Evolutionary conservation across 192 early-diverging fungal species (phyloP), one percentile per base, ranked within the genome.

Genomic region (Entomortierella beljakovae): DNA sequence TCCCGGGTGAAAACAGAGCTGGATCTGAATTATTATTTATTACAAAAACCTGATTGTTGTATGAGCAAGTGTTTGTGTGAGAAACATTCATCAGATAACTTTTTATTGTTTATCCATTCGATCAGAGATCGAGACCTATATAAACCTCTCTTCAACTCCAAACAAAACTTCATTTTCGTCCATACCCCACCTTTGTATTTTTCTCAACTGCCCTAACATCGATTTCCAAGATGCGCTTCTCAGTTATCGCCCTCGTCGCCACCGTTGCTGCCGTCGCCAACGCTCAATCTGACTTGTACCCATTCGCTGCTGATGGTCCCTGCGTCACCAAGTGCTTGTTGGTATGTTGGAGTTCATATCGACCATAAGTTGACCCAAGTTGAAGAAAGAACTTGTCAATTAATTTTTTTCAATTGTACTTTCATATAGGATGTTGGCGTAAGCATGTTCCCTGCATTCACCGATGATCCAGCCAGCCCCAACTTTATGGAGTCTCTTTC

Each of bases 151-250:
- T 28, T 31, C 25, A 16, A 46, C 20, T 46, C 43, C 43, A 46
- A 46, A n/a, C n/a, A n/a, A n/a, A n/a, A 46, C 43, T 46, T 20
- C 5, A 23, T 28, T 29, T 18, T 15, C 5, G 9, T 25, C n/a
- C n/a, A n/a, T n/a, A n/a, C n/a, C n/a, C n/a, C 46, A 22, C 22
- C 62, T 64, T 54, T 42, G 20, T 64, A 58, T 43, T 52, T 37
- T 23, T 13, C 43, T 33, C 6, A 26, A n/a, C 11, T 25, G 43
- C 54, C 23, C 53, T 28, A 51, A 53, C 43, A 23, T 11, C 50
- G 31, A 35, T 25, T 25, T 18, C 35, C 22, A 60, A 57, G 13
- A 85, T 85, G 81, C 71, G 68, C 67, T 71, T 74, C 61, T 69
- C 63, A 25, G 33, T 65, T 32, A 56, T 65, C 46, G 64, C 60